phyloP scores from a whole-genome alignment of 2,329 filamentous ascomycete species.

The Ascochyta fabae region DNA sequence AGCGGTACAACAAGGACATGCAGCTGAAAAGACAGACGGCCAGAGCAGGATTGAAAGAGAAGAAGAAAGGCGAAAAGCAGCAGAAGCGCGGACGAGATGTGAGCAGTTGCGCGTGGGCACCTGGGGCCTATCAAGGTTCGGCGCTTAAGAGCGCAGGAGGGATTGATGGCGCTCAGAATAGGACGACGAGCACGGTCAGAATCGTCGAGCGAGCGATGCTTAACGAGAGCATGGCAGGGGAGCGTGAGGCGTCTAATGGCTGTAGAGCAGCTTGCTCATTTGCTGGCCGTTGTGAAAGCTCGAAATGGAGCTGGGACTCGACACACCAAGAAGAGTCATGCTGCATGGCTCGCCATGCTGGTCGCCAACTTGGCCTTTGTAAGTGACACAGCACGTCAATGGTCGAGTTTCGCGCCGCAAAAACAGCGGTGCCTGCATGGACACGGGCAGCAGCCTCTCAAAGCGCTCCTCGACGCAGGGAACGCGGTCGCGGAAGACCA shows the following conservation, averaged over 20 bases:
- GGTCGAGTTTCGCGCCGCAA: slow-evolving; percentile 42
- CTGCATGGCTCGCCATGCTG: slow-evolving; percentile 29
- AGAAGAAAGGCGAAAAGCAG: slow-evolving; percentile 35
- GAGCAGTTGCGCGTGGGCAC: slow-evolving; percentile 40
- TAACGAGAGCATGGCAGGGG: slow-evolving; percentile 34
- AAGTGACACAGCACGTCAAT: slow-evolving; percentile 39
- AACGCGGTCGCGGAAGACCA: slow-evolving; percentile 32
- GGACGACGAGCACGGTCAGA: slow-evolving; percentile 37
- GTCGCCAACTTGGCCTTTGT: slow-evolving; percentile 38
- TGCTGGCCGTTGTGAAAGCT: slow-evolving; percentile 33
- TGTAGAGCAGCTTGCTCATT: slow-evolving; percentile 36
- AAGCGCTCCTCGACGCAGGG: slow-evolving; percentile 27
- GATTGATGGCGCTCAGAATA: slow-evolving; percentile 48
- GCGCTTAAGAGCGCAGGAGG: slow-evolving; percentile 47
- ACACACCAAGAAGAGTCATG: slow-evolving; percentile 35
- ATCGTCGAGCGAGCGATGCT: slow-evolving; percentile 31
- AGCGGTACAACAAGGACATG: slow-evolving; percentile 33
- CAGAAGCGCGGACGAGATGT: slow-evolving; percentile 40
- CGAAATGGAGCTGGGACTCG: slow-evolving; percentile 38
- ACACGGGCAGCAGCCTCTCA: slow-evolving; percentile 37
- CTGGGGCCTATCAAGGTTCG: slow-evolving; percentile 44
- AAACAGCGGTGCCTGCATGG: slow-evolving; percentile 46
- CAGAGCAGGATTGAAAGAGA: slow-evolving; percentile 33
- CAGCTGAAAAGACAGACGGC: slow-evolving; percentile 44
- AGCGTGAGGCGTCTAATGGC: slow-evolving; percentile 45